These are phyloP conservation scores for Margaritispora aquatica DNA, from an alignment of 495 filamentous ascomycete species.

Conservation along the genomic window DNA sequence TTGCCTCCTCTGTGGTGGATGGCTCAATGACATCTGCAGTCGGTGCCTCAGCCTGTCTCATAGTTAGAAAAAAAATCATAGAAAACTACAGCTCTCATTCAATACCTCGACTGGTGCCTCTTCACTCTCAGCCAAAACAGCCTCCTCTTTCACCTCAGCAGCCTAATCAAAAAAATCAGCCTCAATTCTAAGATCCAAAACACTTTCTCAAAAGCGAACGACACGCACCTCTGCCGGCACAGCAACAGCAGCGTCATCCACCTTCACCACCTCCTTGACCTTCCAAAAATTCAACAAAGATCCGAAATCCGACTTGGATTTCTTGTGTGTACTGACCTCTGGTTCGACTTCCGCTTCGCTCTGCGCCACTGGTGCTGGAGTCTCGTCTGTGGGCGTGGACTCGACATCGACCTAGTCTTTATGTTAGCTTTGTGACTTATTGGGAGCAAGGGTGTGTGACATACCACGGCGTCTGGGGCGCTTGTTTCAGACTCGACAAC, in stretches of 20 bases:
- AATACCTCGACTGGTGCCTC: background rate
- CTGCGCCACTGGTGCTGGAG: background rate
- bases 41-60: background rate
- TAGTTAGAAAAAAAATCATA: background rate
- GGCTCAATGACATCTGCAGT: background rate
- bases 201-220: background rate
- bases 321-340: background rate
- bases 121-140: background rate
- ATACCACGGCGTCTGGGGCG: background rate
- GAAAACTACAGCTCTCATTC: background rate
- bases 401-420: background rate
- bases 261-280: background rate
- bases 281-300: background rate
- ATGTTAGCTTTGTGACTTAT: background rate
- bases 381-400: background rate
- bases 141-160: background rate
- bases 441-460: background rate
- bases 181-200: background rate
- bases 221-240: background rate
- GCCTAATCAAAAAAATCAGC: background rate
- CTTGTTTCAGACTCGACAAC: background rate
- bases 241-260: background rate
- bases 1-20: background rate
- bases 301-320: background rate
- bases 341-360: background rate